Evolutionary conservation across 768 basidiomycete genomes (phyloP).

Genomic region (Clathrus columnatus): DNA sequence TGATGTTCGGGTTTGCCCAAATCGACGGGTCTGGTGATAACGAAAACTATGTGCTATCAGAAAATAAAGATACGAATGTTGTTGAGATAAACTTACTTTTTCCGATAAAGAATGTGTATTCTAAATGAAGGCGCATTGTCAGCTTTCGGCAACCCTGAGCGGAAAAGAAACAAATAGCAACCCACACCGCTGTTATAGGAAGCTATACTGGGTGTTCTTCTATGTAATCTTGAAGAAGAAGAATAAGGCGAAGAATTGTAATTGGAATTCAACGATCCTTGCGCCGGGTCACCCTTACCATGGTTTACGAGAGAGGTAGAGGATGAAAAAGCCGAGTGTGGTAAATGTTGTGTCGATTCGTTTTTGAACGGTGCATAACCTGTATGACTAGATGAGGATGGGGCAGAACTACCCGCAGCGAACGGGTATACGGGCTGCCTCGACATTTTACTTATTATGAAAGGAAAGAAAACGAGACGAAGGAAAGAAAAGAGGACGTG

Average conservation of each 20-base stretch:
- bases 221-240: not conserved
- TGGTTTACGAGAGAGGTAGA: not conserved
- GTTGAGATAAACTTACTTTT: conserved; percentile 32
- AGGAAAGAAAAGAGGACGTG: too few relatives aligned
- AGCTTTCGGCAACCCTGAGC: not conserved
- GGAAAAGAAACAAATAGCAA: not conserved
- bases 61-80: not conserved
- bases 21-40: conserved; percentile 63
- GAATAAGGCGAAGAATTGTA: not conserved
- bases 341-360: not conserved
- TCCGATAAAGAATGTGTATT: conserved; percentile 45
- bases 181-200: not conserved
- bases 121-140: conserved; percentile 16
- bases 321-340: not conserved
- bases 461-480: too few relatives aligned
- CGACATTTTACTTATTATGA: not conserved
- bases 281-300: not conserved
- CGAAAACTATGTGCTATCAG: conserved; percentile 42
- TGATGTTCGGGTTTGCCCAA: conserved; percentile 61
- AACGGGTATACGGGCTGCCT: not conserved
- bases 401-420: not conserved
- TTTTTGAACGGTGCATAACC: not conserved
- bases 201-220: not conserved
- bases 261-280: not conserved
- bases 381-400: not conserved